Percentiles rank a stretch among this genome's conserved stretches.
Conservation (phyloP, 148 eudicot species). For the Beta vulgaris region DNA sequence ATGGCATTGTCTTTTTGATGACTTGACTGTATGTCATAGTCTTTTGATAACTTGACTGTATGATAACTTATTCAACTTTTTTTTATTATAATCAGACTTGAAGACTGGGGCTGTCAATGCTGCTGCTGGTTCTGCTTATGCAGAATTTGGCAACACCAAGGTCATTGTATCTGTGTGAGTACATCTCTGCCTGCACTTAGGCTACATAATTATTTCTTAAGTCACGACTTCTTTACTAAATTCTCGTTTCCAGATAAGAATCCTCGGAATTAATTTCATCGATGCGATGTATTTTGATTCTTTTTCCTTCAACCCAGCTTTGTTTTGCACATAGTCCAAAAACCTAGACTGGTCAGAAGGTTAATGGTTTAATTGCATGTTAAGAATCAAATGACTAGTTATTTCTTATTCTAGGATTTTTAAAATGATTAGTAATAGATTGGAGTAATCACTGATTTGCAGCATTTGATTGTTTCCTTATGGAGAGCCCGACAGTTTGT, state of each 20-base stretch:
- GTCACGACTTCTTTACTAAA: background rate
- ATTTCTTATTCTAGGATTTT: background rate
- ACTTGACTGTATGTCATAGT: too few relatives aligned
- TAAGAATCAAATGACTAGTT: background rate
- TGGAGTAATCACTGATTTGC: background rate
- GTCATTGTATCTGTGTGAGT: constrained; percentile 99
- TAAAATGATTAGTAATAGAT: background rate
- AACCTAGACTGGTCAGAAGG: background rate
- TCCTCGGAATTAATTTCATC: background rate
- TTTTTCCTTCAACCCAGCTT: background rate
- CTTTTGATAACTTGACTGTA: background rate
- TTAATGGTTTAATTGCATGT: background rate
- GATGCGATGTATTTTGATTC: constrained; percentile 2
- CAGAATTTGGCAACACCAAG: constrained; percentile 89
- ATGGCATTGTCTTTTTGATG: too few relatives aligned
- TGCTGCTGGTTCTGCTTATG: constrained; percentile 97
- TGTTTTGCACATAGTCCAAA: background rate
- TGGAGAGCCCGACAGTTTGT: background rate
- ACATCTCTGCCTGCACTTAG: background rate
- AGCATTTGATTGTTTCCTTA: background rate
- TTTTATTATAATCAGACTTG: constrained; percentile 55
- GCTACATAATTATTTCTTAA: background rate
- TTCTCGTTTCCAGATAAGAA: background rate
- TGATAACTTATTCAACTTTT: background rate
- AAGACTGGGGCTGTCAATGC: constrained; percentile 85